Evolutionary conservation across 345 rosid genomes (phyloP).

Genomic region (Salix suchowensis): DNA sequence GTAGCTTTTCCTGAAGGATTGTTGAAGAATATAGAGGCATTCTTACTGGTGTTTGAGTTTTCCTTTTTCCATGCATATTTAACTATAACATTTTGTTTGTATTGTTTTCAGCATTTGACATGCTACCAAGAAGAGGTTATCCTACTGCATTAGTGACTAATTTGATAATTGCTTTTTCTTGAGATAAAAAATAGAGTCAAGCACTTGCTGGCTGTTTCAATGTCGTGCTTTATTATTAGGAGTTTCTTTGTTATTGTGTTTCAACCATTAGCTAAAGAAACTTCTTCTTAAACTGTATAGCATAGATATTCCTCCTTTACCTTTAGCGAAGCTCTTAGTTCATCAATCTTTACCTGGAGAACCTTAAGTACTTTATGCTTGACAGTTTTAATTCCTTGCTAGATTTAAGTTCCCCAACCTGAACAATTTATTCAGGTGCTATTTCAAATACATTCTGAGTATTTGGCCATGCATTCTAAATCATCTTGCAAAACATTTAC

Average conservation of each 20-base stretch:
- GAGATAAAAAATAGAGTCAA: not conserved
- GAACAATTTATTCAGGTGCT: not conserved
- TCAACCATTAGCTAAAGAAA: not conserved
- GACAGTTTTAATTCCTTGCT: not conserved
- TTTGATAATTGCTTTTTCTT: not conserved
- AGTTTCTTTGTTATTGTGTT: not conserved
- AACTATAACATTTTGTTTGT: not conserved
- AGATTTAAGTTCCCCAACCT: not conserved
- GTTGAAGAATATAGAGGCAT: not conserved
- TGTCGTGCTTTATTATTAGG: not conserved
- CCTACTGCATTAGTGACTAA: not conserved
- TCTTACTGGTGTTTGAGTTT: not conserved
- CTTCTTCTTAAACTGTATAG: not conserved
- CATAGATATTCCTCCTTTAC: not conserved
- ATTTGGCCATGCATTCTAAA: not conserved
- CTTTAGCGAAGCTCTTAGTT: not conserved
- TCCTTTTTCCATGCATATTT: not conserved
- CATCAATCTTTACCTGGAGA: not conserved
- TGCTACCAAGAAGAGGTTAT: not conserved
- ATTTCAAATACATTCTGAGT: not conserved
- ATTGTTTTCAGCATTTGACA: not conserved
- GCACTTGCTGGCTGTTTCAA: not conserved
- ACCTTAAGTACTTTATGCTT: not conserved
- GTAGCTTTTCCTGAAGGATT: not conserved
- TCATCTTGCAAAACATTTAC: not conserved